Evolutionary conservation across 257 asterid species (phyloP), one percentile per base, ranked within the genome.

Genomic region (Rhazya stricta): DNA sequence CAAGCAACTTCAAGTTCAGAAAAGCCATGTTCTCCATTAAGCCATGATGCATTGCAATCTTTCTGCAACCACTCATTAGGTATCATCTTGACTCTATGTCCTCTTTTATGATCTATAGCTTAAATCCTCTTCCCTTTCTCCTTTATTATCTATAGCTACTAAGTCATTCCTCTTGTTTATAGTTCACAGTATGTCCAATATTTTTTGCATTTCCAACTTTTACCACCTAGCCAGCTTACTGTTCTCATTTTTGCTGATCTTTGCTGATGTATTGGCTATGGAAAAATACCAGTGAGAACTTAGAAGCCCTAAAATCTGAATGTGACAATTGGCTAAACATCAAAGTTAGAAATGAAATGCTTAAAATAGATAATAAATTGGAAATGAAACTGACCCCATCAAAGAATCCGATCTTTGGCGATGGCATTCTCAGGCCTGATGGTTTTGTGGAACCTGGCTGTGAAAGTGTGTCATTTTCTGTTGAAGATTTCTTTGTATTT

Each of bases 341-440:
- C 42, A 66, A 73, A 78, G 10, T 39, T 67, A 46, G 54, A 71
- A 4, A 18, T 32, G 56, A 73, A 74, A 66, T 42, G 58, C 75
- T 60, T 57, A 9, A 77, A 78, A 11, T 1, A 42, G 41, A 85
- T 32, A 72, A 61, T 37, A 62, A 62, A 19, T 19, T 19, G 63
- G 34, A 72, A 72, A 30, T 12, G 63, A 74, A 81, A 88, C 96
- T 83, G 70, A 95, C 99, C 98, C 96, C 98, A 37, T 95, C 99
- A 81, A 95, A 95, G 85, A 77, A 91, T 58, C 99, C 99, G 80
- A 95, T 89, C 82, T 90, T 91, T 27, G 96, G 98, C 62, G 97
- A 89, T 66, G 99, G 98, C 97, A 88, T 77, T 72, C 96, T 95
- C 56, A 95, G 79, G 81, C 98, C 97, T 57, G 98, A 83, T 80